These are phyloP conservation scores for Lyophyllum decastes DNA, from an alignment of 768 basidiomycete genomes.

Conservation along the genomic window DNA sequence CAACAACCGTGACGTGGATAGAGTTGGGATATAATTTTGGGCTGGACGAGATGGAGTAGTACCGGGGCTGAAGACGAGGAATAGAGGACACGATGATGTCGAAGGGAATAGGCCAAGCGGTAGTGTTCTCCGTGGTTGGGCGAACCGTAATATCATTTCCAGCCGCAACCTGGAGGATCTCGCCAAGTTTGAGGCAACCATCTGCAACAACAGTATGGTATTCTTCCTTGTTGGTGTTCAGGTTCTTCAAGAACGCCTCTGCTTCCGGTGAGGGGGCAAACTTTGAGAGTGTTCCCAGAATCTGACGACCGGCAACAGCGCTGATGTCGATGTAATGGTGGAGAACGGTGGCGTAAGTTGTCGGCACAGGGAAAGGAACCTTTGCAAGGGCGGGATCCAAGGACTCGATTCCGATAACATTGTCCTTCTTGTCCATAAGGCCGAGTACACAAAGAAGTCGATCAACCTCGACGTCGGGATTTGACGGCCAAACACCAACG, in stretches of 20 bases:
- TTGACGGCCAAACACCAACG: conserved; percentile 95
- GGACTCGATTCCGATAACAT: conserved; percentile 91
- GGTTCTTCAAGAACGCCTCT: conserved; percentile 66
- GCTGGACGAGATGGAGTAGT: conserved; percentile 98
- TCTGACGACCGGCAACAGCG: conserved; percentile 92
- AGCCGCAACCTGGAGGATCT: conserved; percentile 89
- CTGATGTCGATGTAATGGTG: conserved; percentile 98
- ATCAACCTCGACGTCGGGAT: conserved; percentile 89
- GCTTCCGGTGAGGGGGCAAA: conserved; percentile 85
- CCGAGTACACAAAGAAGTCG: conserved; percentile 87
- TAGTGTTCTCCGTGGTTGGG: conserved; percentile 76
- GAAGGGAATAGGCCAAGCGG: conserved; percentile 90
- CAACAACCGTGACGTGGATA: conserved; percentile 94
- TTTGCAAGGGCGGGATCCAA: conserved; percentile 97
- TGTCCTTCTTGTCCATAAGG: conserved; percentile 76
- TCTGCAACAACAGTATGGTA: conserved; percentile 77
- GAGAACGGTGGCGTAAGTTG: conserved; percentile 90
- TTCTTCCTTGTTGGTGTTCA: conserved; percentile 86
- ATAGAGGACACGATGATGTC: conserved; percentile 95
- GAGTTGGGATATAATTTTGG: conserved; percentile 88
- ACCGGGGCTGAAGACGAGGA: conserved; percentile 93
- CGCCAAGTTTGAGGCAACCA: conserved; percentile 89
- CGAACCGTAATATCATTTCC: conserved; percentile 65
- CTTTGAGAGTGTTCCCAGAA: conserved; percentile 83
- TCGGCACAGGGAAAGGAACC: conserved; percentile 97